Base-by-base conservation (phyloP, 2,329 filamentous ascomycete species). In the Trichophyton rubrum region DNA sequence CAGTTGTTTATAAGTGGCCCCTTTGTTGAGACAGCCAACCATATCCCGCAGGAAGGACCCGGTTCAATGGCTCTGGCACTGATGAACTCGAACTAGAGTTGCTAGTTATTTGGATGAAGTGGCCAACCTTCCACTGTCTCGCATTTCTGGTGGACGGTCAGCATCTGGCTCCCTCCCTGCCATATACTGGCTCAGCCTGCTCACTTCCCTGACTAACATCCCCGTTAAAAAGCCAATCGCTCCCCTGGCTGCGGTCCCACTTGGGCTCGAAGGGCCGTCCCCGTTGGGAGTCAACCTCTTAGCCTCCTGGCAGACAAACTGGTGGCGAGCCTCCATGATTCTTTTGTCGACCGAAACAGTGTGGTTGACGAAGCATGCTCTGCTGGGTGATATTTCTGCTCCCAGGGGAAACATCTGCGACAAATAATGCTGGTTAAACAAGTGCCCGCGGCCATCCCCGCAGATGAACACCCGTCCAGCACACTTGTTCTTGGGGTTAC, bases 391-490 rank as follows among this genome's bases (percentile, higher is more conserved):
- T n/a, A 13, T 55, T 35, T 60, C 61, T 47, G 33, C 61, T 17
- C 47, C 59, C 2, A 72, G 64, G 2, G 73, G 71, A 60, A 78
- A 78, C 69, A 78, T 77, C 13, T 67, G 67, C 59, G 73, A 68
- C 33, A 78, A 64, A 56, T 78, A 78, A 63, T 78, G 75, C 64
- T 77, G 73, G 49, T 76, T 76, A 61, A 78, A 67, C 62, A 74
- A 65, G 63, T 78, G 76, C 4, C 76, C 76, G 0, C 68, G 68
- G 7, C 68, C 70, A 1, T 70, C 72, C 56, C 69, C 68, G 3
- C 74, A 71, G 22, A 76, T 71, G 60, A 82, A 81, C 0, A 82
- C 67, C 9, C 73, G 73, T 0, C 80, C 80, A 61, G 76, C 72
- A 64, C 78, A 82, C 13, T 75, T 72, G 62, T 79, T 80, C 0